These are phyloP conservation scores for Debaryomycetaceae sp. DNA, from an alignment of 1,139 yeast genomes.

Conservation along the genomic window DNA sequence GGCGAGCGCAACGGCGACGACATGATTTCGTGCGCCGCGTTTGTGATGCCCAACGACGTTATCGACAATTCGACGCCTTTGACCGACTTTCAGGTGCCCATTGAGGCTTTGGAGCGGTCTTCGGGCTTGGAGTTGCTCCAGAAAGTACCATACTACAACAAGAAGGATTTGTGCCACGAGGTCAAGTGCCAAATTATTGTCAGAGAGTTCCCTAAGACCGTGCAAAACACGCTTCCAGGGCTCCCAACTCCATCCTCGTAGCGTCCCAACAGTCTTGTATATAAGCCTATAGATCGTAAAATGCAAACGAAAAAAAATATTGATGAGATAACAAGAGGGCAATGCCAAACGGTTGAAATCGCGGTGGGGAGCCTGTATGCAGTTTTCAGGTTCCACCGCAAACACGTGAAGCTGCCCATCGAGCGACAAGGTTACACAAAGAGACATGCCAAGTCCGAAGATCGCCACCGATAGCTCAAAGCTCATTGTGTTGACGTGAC, in stretches of 20 bases:
- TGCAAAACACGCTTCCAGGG: constrained; percentile 18
- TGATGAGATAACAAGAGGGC: not conserved
- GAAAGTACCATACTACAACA: constrained; percentile 56
- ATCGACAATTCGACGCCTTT: constrained; percentile 71
- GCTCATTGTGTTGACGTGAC: no score
- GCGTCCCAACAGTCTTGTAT: constrained; percentile 6
- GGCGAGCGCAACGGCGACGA: constrained; percentile 61
- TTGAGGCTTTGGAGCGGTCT: constrained; percentile 82
- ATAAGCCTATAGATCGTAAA: no score
- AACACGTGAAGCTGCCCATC: no score
- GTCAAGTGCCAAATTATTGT: constrained; percentile 76
- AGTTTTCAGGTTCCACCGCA: no score
- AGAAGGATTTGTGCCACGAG: constrained; percentile 72
- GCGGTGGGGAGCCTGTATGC: no score
- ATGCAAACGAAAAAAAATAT: not conserved
- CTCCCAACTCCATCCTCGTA: constrained; percentile 3
- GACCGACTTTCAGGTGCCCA: constrained; percentile 76
- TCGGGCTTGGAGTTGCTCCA: constrained; percentile 80
- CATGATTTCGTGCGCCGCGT: constrained; percentile 77
- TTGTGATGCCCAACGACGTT: constrained; percentile 81
- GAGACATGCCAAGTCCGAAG: no score
- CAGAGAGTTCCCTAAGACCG: constrained; percentile 69
- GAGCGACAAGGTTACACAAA: no score
- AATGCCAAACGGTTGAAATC: no score
- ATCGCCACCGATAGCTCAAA: no score